Percentiles rank a stretch among this genome's conserved stretches.
These are phyloP conservation scores for Periconia sp. DNA, from an alignment of 2,329 filamentous ascomycete genomes.

Conservation along the genomic window DNA sequence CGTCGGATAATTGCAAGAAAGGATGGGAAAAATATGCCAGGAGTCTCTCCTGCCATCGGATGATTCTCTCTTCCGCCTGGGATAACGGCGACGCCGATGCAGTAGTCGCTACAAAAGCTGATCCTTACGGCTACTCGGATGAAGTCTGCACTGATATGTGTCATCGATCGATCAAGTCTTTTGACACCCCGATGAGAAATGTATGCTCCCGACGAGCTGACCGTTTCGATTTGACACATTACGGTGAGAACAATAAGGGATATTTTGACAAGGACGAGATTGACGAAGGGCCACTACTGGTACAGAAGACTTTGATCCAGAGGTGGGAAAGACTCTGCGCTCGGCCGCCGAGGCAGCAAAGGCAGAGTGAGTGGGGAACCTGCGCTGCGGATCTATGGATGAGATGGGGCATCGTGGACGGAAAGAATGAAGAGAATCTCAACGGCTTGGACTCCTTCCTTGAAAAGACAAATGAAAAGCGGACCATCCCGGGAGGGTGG, in stretches of 20 bases:
- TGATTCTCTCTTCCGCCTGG: constrained; percentile 15
- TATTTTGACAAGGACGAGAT: constrained; percentile 10
- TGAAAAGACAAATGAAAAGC: constrained; percentile 10
- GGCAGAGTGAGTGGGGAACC: constrained; percentile 9
- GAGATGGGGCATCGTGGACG: constrained; percentile 19
- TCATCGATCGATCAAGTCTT: background rate
- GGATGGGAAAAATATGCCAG: constrained; percentile 7
- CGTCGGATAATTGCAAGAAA: constrained; percentile 8
- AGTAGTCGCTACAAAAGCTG: constrained; percentile 3
- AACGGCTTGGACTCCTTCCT: constrained; percentile 14
- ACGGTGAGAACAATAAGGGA: constrained; percentile 11
- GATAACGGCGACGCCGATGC: constrained; percentile 13
- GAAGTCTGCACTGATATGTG: constrained; percentile 10
- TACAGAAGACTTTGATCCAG: constrained; percentile 4
- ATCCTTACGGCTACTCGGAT: constrained; percentile 11
- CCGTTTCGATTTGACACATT: constrained; percentile 14
- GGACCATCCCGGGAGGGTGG: constrained; percentile 1
- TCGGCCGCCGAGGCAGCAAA: background rate
- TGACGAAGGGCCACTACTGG: constrained; percentile 11
- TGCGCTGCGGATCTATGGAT: constrained; percentile 21
- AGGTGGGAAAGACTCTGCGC: constrained; percentile 9
- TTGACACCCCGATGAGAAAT: constrained; percentile 3
- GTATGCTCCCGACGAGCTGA: constrained; percentile 10
- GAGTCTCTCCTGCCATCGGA: constrained; percentile 10
- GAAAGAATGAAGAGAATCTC: constrained; percentile 11